Evolutionary conservation across 345 rosid genomes (phyloP), one percentile per base, ranked within the genome.

Genomic region (Arabidopsis arenosa): DNA sequence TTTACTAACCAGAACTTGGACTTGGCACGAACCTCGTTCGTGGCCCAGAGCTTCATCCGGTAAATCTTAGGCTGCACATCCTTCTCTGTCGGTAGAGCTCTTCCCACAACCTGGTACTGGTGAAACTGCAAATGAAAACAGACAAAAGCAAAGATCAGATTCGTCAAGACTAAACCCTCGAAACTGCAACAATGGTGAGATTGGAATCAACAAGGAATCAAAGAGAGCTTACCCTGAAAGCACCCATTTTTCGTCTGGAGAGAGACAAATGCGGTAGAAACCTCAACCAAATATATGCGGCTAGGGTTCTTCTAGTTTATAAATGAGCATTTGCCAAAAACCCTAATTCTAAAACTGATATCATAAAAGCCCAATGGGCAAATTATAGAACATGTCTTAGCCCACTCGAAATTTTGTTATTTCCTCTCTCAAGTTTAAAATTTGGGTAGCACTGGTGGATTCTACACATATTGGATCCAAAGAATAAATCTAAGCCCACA

Each of bases 1-100:
- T 1, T 1, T 3, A 80, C 87, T 70, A 51, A 87, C 86, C 92
- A 88, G 80, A 88, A 88, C 82, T 88, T 88, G 66, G 89, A 88
- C 78, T 83, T 87, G 56, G 89, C 89, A 36, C 86, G 85, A 66
- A 87, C 89, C 78, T 86, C 89, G 65, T 87, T 87, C 18, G 89
- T 86, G 6, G 89, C 92, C 89, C 92, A 88, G 0, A 84, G 85
- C 78, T 88, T 88, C 92, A 88, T 88, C 54, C 89, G 35, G 79
- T 86, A 88, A 45, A 88, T 86, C 85, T 88, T 86, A 7, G 92
- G 92, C 1, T 84, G 89, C 55, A 65, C 88, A 80, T 86, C 88
- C 2, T 61, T 43, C 72, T 88, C 88, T 1, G 88, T 80, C n/a
- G 92, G 92, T 62, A 84, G 81, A 58, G 86, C 89, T 79, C 89